phyloP scores from a whole-genome alignment of 2,329 filamentous ascomycete genomes.

The Neofusicoccum sp. region DNA sequence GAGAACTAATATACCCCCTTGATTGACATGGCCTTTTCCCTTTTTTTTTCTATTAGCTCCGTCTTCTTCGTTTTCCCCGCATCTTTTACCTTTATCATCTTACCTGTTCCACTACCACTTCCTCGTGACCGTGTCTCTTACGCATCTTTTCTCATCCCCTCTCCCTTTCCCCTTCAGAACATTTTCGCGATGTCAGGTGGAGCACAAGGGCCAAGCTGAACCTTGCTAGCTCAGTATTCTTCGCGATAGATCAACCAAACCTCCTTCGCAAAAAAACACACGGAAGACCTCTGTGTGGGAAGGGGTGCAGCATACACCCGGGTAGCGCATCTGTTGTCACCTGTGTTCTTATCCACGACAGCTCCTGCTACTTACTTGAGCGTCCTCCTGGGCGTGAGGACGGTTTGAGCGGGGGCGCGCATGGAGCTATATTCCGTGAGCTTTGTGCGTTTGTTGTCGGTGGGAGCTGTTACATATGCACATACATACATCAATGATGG shows the following conservation, averaged over 20 bases:
- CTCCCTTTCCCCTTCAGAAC: slow-evolving; percentile 4
- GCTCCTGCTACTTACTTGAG: background rate
- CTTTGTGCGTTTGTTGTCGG: too few relatives aligned
- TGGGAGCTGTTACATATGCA: too few relatives aligned
- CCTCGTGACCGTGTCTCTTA: too few relatives aligned
- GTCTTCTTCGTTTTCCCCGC: too few relatives aligned
- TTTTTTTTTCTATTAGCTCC: too few relatives aligned
- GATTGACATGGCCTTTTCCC: too few relatives aligned
- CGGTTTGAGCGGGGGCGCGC: background rate
- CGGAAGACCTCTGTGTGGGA: background rate
- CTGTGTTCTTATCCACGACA: too few relatives aligned
- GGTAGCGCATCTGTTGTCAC: background rate
- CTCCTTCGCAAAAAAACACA: background rate
- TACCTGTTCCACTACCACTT: background rate
- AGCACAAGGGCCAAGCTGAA: slow-evolving; percentile 52
- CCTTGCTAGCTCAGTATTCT: slow-evolving; percentile 55
- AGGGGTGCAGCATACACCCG: background rate
- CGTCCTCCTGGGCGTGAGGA: background rate
- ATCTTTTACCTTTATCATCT: too few relatives aligned
- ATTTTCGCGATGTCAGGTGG: slow-evolving; percentile 50
- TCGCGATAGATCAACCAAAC: slow-evolving; percentile 46
- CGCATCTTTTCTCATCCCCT: too few relatives aligned
- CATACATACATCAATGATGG: too few relatives aligned
- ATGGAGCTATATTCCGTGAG: too few relatives aligned
- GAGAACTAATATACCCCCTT: too few relatives aligned